These are phyloP conservation scores for Neurospora sp. DNA, from an alignment of 495 filamentous ascomycete genomes.

Conservation along the genomic window DNA sequence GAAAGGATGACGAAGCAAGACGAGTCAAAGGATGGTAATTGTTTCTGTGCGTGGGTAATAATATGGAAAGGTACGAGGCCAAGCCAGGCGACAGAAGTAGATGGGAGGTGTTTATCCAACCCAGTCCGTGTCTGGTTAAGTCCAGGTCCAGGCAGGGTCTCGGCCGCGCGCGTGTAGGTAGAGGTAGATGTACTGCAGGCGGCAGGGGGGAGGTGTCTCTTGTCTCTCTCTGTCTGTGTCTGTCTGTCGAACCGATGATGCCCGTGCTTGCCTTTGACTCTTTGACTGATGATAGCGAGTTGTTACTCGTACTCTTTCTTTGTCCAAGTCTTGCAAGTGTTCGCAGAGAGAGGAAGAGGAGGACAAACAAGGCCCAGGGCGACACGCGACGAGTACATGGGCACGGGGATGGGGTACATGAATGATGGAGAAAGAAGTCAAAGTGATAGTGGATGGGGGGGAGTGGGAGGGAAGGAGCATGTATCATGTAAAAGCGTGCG, in stretches of 20 bases:
- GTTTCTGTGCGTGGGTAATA: background rate
- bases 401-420: slow-evolving; percentile 18
- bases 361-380: slow-evolving; percentile 9
- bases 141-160: background rate
- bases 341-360: background rate
- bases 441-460: background rate
- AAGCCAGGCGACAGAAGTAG: background rate
- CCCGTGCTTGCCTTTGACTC: background rate
- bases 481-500: slow-evolving; percentile 4
- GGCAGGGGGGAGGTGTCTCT: background rate
- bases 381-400: slow-evolving; percentile 18
- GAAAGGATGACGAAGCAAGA: background rate
- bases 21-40: background rate
- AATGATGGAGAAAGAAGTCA: slow-evolving; percentile 1
- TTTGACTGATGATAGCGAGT: background rate
- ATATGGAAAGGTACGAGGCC: background rate
- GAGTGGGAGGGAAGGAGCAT: background rate
- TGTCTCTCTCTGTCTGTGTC: background rate
- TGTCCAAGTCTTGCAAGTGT: background rate
- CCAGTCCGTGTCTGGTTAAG: background rate
- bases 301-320: background rate
- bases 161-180: background rate
- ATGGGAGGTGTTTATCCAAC: background rate
- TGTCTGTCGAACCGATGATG: background rate
- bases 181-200: background rate